Conservation (phyloP, 805 yeast species). For the Teunomyces lycoperdinae region DNA sequence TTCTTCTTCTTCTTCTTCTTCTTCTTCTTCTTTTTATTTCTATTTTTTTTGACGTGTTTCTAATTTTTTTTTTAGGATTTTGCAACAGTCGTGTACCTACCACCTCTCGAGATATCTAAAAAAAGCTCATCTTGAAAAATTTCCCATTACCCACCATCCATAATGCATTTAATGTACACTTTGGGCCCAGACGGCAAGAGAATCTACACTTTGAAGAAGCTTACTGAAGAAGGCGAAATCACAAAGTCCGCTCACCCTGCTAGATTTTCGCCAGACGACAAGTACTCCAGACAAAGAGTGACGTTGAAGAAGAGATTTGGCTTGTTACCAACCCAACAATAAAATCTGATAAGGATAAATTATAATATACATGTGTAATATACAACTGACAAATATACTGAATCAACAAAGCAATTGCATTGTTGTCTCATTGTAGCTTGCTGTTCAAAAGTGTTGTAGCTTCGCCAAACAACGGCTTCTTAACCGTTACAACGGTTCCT, state of each 20-base stretch:
- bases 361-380: not conserved
- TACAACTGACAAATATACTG: not conserved
- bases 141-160: conserved; percentile 12
- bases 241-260: conserved; percentile 99
- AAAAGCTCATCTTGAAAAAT: conserved; percentile 7
- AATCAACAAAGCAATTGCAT: not conserved
- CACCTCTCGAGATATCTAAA: not conserved
- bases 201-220: conserved; percentile 84
- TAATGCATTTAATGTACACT: conserved; percentile 99
- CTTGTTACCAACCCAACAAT: conserved; percentile 79
- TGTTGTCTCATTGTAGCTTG: too few relatives aligned
- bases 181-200: conserved; percentile 93
- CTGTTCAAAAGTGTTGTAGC: too few relatives aligned
- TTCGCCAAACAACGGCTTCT: too few relatives aligned
- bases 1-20: too few relatives aligned
- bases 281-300: conserved; percentile 98
- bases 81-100: conserved; percentile 3
- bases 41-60: too few relatives aligned
- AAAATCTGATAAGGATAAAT: not conserved
- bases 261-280: conserved; percentile 98
- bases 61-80: not conserved
- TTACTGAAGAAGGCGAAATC: conserved; percentile 82
- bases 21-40: too few relatives aligned
- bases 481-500: conserved; percentile 39
- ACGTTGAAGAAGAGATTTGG: conserved; percentile 93